These are phyloP conservation scores for Lodderomyces orthopsilosis DNA, from an alignment of 1,139 yeast genomes.

Conservation along the genomic window DNA sequence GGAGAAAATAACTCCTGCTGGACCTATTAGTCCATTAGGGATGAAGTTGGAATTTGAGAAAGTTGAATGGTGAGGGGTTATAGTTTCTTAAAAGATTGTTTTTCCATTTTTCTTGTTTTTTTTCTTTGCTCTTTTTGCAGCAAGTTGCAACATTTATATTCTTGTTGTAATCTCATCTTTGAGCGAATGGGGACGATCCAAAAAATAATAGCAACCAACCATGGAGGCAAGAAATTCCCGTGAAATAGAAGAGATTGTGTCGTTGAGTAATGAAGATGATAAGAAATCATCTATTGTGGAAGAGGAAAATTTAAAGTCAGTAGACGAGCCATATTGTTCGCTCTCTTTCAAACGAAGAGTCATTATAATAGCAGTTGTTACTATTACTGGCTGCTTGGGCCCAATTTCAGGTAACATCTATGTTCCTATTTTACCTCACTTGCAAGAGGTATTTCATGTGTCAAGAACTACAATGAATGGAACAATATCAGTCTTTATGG, in stretches of 20 bases:
- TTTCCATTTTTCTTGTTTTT: background rate
- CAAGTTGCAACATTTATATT: slow-evolving; percentile 1
- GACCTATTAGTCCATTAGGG: slow-evolving; percentile 25
- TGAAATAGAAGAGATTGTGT: background rate
- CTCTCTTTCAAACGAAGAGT: slow-evolving; percentile 9
- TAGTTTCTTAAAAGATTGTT: slow-evolving; percentile 8
- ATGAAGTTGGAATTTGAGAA: slow-evolving; percentile 15
- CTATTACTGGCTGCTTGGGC: slow-evolving; percentile 54
- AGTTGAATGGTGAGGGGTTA: slow-evolving; percentile 11
- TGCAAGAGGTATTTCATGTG: slow-evolving; percentile 40
- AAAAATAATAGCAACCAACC: background rate
- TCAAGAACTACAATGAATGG: slow-evolving; percentile 51
- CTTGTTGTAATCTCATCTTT: background rate
- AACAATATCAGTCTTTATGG: slow-evolving; percentile 61
- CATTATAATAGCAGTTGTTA: slow-evolving; percentile 25
- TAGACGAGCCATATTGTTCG: slow-evolving; percentile 5
- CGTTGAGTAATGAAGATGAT: background rate
- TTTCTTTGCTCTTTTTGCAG: background rate
- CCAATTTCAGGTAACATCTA: slow-evolving; percentile 61
- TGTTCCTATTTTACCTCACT: slow-evolving; percentile 52
- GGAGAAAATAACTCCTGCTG: slow-evolving; percentile 50
- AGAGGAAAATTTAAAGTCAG: background rate
- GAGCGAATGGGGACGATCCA: too few relatives aligned
- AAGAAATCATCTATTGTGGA: background rate
- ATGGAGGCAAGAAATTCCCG: background rate